Conservation (phyloP, 2,329 filamentous ascomycete genomes). For the Talaromyces atroroseus region DNA sequence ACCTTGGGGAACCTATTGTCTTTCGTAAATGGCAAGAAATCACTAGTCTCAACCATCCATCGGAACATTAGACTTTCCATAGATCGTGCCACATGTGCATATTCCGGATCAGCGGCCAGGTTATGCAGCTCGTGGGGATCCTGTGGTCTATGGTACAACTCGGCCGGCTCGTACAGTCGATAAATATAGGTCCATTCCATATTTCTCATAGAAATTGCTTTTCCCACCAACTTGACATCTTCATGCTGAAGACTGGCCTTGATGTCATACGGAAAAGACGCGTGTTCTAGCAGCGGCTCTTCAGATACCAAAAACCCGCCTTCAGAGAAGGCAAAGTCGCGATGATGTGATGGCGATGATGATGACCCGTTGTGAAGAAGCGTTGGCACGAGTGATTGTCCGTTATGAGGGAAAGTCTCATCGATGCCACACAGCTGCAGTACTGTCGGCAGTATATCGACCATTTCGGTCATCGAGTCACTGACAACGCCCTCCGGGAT, state of each 20-base stretch:
- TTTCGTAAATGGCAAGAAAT: conserved; percentile 33
- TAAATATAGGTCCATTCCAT: conserved; percentile 41
- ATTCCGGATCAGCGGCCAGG: neutral
- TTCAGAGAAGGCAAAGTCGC: conserved; percentile 39
- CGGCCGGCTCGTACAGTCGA: conserved; percentile 41
- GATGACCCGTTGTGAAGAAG: conserved; percentile 23
- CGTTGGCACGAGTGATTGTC: conserved; percentile 30
- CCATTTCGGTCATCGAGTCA: conserved; percentile 40
- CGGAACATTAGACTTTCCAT: conserved; percentile 32
- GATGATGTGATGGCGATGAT: conserved; percentile 19
- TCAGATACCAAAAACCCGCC: conserved; percentile 42
- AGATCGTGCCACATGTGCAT: neutral
- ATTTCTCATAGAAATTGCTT: conserved; percentile 27
- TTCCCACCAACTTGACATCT: conserved; percentile 40
- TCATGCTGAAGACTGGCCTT: conserved; percentile 44
- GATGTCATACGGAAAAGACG: conserved; percentile 43
- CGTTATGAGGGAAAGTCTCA: conserved; percentile 40
- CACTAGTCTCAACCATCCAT: conserved; percentile 35
- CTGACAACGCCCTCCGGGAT: conserved; percentile 32
- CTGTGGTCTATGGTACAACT: conserved; percentile 38
- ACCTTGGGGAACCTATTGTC: conserved; percentile 35
- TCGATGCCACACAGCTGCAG: conserved; percentile 35
- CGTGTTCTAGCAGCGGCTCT: conserved; percentile 43
- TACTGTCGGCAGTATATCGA: conserved; percentile 43
- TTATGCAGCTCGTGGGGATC: conserved; percentile 34